phyloP scores from a whole-genome alignment of 768 basidiomycete species.

The Lactarius indigo region DNA sequence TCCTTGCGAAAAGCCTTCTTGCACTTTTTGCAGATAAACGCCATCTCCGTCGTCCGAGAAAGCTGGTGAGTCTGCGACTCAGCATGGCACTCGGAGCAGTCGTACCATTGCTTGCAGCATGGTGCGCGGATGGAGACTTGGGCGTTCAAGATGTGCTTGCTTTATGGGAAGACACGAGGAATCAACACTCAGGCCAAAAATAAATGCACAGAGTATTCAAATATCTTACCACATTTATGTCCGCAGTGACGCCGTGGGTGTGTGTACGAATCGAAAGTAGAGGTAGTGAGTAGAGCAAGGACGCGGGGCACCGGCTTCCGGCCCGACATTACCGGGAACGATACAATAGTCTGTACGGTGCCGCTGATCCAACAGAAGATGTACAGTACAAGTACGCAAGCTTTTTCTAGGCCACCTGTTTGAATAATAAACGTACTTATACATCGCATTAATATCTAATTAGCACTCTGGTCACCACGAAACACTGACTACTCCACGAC shows the following conservation, averaged over 20 bases:
- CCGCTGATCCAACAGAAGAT: no score
- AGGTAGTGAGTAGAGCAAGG: no score
- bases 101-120: constrained; percentile 97
- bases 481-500: no score
- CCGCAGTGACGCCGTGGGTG: neutral
- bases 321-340: no score
- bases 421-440: no score
- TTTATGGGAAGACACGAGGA: constrained; percentile 31
- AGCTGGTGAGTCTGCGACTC: constrained; percentile 75
- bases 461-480: no score
- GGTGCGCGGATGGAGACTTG: constrained; percentile 96
- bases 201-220: neutral
- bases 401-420: no score
- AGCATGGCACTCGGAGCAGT: constrained; percentile 94
- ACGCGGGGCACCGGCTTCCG: no score
- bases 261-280: neutral
- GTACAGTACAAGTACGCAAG: no score
- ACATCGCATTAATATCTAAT: no score
- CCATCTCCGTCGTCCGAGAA: constrained; percentile 77
- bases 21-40: constrained; percentile 83
- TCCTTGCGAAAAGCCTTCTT: constrained; percentile 97
- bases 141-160: constrained; percentile 95
- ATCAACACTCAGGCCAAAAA: neutral
- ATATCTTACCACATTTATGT: neutral
- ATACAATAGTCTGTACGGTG: no score